Percentiles rank a stretch among this genome's conserved stretches.
Evolutionary conservation across 2,329 filamentous ascomycete species (phyloP).

Genomic region (Chaetomium sp.): DNA sequence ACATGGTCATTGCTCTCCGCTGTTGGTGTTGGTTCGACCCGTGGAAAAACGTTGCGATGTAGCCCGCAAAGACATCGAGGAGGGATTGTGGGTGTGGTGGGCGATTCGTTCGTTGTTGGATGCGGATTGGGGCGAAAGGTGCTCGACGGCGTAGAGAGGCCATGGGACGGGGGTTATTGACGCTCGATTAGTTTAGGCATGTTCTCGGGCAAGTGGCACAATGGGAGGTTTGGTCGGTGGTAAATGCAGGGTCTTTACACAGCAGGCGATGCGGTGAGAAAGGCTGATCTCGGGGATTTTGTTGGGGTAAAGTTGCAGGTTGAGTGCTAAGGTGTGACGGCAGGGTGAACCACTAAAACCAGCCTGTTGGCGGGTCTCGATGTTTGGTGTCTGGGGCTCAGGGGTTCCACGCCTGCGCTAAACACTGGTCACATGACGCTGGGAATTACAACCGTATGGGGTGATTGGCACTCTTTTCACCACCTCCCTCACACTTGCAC

Average conservation of each 20-base stretch:
- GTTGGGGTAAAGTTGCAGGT: not conserved
- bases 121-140: not conserved
- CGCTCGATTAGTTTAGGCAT: conserved; percentile 1
- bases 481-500: no score
- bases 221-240: not conserved
- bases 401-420: no score
- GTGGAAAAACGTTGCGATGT: conserved; percentile 26
- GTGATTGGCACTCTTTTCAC: no score
- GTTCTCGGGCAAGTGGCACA: conserved; percentile 1
- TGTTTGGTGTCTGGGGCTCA: no score
- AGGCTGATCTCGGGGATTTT: not conserved
- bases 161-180: not conserved
- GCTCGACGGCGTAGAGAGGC: conserved; percentile 9
- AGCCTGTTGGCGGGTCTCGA: no score
- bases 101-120: not conserved
- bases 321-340: not conserved
- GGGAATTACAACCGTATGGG: no score
- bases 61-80: conserved; percentile 25
- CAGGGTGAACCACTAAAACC: no score
- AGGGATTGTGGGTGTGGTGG: conserved; percentile 8
- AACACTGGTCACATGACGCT: no score
- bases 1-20: conserved; percentile 10
- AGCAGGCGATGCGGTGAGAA: not conserved
- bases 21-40: not conserved
- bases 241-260: conserved; percentile 13